phyloP scores from a whole-genome alignment of 148 eudicot species.

The Diospyros kaki region DNA sequence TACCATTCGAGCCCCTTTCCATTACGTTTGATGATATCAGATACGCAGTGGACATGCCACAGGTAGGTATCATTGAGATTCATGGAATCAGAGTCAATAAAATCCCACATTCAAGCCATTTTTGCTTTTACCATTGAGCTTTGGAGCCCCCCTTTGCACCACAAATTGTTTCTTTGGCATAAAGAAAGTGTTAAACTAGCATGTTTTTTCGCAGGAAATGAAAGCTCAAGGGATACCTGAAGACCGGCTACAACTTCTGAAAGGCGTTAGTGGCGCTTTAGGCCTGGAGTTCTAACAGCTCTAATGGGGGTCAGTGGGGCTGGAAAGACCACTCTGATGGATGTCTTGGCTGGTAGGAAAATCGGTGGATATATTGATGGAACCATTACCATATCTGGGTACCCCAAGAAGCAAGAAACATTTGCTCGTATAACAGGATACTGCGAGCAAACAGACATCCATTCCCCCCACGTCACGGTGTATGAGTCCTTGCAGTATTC shows the following conservation, averaged over 20 bases:
- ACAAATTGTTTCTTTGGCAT: too few relatives aligned
- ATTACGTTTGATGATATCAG: conserved; percentile 60
- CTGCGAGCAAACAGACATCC: conserved; percentile 59
- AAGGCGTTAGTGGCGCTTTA: conserved; percentile 56
- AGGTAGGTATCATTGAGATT: conserved; percentile 23
- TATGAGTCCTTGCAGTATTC: conserved; percentile 46
- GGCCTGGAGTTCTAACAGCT: conserved; percentile 66
- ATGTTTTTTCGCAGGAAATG: conserved; percentile 32
- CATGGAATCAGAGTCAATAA: too few relatives aligned
- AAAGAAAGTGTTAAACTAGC: too few relatives aligned
- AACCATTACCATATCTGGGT: conserved; percentile 47
- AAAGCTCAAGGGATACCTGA: conserved; percentile 37
- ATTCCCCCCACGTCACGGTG: conserved; percentile 55
- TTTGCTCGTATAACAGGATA: conserved; percentile 59
- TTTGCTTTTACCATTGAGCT: too few relatives aligned
- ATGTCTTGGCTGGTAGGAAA: conserved; percentile 59
- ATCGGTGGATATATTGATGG: conserved; percentile 55
- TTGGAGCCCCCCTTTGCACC: too few relatives aligned
- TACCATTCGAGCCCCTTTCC: conserved; percentile 66
- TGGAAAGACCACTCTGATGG: conserved; percentile 62
- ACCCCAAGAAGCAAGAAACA: conserved; percentile 60
- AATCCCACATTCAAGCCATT: too few relatives aligned
- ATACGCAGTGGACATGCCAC: conserved; percentile 78
- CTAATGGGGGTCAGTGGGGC: conserved; percentile 67
- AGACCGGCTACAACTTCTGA: conserved; percentile 38